Evolutionary conservation across 495 filamentous ascomycete species (phyloP).

Genomic region (Neurospora intermedia): DNA sequence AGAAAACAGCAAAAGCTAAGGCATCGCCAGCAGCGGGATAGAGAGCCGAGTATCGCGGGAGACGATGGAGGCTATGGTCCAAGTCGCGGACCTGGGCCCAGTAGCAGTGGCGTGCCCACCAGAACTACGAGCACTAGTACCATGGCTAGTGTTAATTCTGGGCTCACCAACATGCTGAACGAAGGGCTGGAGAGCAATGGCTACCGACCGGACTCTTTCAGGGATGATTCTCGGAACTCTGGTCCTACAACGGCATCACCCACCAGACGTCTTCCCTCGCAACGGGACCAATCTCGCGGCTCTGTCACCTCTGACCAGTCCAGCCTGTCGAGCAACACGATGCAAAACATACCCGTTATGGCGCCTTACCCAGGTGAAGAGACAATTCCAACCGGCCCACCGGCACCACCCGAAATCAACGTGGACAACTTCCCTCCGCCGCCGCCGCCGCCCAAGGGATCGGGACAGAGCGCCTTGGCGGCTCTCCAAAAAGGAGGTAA

Average conservation of each 20-base stretch:
- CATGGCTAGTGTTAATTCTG: slow-evolving; percentile 45
- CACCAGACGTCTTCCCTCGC: slow-evolving; percentile 25
- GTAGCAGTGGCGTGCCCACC: slow-evolving; percentile 14
- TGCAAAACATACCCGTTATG: slow-evolving; percentile 59
- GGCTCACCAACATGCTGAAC: slow-evolving; percentile 56
- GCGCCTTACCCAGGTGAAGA: slow-evolving; percentile 53
- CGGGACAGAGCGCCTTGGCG: slow-evolving; percentile 81
- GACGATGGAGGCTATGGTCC: slow-evolving; percentile 10
- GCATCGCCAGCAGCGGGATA: slow-evolving; percentile 66
- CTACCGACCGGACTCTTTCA: slow-evolving; percentile 23
- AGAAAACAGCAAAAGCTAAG: slow-evolving; percentile 88
- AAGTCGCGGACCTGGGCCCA: background rate
- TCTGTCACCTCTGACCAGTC: slow-evolving; percentile 41
- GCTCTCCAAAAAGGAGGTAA: slow-evolving; percentile 85
- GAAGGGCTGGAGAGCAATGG: slow-evolving; percentile 39
- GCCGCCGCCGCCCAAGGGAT: slow-evolving; percentile 66
- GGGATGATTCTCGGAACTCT: slow-evolving; percentile 14
- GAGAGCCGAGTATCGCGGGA: slow-evolving; percentile 35
- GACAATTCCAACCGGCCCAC: slow-evolving; percentile 28
- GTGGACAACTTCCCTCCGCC: slow-evolving; percentile 52
- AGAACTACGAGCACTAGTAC: slow-evolving; percentile 62
- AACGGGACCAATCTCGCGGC: slow-evolving; percentile 35
- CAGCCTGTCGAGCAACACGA: slow-evolving; percentile 53
- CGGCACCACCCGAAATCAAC: slow-evolving; percentile 25
- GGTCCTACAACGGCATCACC: slow-evolving; percentile 27